Conservation (phyloP, 495 filamentous ascomycete species). For the Astrothelium subdiscretum region DNA sequence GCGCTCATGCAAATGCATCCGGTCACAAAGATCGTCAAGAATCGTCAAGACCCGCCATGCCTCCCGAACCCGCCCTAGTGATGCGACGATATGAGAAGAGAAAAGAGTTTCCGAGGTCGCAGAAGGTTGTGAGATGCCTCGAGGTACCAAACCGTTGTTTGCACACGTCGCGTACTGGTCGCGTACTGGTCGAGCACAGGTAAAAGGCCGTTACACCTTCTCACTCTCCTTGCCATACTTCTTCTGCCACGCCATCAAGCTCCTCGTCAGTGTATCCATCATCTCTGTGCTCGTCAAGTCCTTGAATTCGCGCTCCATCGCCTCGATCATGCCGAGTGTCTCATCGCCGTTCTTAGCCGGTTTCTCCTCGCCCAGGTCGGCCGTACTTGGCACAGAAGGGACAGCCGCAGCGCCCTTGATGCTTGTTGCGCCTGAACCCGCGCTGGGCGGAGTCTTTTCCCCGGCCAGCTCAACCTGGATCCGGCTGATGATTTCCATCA, state of each 20-base stretch:
- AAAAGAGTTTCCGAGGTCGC: too few species aligned
- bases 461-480: constrained; percentile 83
- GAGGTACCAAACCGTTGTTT: too few species aligned
- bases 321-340: constrained; percentile 6
- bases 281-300: constrained; percentile 28
- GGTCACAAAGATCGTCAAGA: background rate
- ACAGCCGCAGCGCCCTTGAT: too few species aligned
- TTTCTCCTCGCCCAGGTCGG: too few species aligned
- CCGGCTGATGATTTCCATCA: constrained; percentile 81
- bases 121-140: too few species aligned
- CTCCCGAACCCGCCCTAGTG: background rate
- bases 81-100: background rate
- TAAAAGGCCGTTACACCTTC: constrained; percentile 2
- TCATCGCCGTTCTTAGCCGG: constrained; percentile 4
- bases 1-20: background rate
- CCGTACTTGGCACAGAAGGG: too few species aligned
- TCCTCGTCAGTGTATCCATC: constrained; percentile 31
- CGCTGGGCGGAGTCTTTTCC: constrained; percentile 26
- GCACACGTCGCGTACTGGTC: too few species aligned
- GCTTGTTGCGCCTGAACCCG: background rate
- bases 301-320: constrained; percentile 16
- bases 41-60: background rate
- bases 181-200: too few species aligned
- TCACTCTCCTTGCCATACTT: constrained; percentile 21
- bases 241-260: constrained; percentile 29